Evolutionary conservation across 495 filamentous ascomycete genomes (phyloP), one percentile per base, ranked within the genome.

Genomic region (Cairneyella variabilis): DNA sequence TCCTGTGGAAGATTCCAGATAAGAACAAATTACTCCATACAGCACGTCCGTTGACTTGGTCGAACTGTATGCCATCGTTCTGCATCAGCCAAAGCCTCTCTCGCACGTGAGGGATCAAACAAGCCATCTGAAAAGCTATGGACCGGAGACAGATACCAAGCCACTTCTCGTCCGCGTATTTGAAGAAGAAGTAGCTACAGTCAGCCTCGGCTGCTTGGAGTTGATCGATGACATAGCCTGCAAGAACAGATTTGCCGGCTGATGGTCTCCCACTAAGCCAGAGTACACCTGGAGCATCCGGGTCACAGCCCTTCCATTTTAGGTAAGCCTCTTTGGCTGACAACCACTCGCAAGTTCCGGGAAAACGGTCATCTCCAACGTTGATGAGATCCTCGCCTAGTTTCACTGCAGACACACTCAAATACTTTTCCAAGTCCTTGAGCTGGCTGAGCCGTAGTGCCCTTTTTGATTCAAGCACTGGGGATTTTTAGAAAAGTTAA

Each of bases 21-120:
- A 60, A 0, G 51, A 74, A 75, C 1, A 75, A 22, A 25, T 66
- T 72, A 28, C 65, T 57, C 73, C 73, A 76, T 6, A 76, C 60
- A 4, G 46, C 52, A 1, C 58, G 52, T 26, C 62, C 61, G 47
- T 70, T 53, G 36, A 52, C 54, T 21, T 46, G 44, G 8, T 70
- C 64, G 9, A 69, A 57, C 3, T 32, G 1, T 14, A 36, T 11
- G 18, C 41, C 60, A 43, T 64, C 48, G 18, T 64, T 51, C 10
- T 50, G 32, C 32, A 71, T 34, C 8, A 56, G 37, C n/a, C 63
- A 18, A 9, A 75, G 37, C 17, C 18, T 40, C n/a, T 64, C 28
- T 11, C 59, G 45, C 3, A 51, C 22, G 41, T 30, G 17, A 16
- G 16, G 3, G 17, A 66, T 57, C 8, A 20, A 17, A 16, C 27